Evolutionary conservation across 2,329 filamentous ascomycete genomes (phyloP), one percentile per base, ranked within the genome.

Genomic region (Cladosporium sp.): DNA sequence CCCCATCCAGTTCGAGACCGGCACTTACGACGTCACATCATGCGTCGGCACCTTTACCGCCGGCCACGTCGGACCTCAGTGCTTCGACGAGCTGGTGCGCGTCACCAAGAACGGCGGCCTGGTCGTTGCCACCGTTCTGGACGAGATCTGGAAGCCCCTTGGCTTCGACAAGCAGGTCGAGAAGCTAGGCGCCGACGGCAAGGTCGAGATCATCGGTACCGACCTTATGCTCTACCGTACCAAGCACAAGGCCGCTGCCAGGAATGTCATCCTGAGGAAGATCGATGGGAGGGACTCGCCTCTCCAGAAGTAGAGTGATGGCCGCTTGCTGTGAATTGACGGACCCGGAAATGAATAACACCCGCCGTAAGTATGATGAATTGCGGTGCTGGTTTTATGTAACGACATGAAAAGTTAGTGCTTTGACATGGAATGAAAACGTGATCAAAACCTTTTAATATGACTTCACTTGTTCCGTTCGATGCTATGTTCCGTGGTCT

Each of bases 1-100:
- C 43, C 67, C 62, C 1, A 66, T 81, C 12, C 58, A 67, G 3
- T 61, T 64, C 32, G 53, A 64, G 3, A 69, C 74, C 53, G 66
- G 66, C 8, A 64, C 63, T 2, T 80, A 79, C 55, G 77, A 79
- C 44, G 71, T 73, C 4, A 69, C 80, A 15, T 71, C 73, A 1
- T 82, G 79, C 64, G 72, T 75, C 19, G 79, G 79, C 20, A 80
- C 77, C 2, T 72, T 82, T 54, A 82, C 79, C 0, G 70, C 74
- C 47, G 77, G 76, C 9, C 78, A 82, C 54, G 73, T 82, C 30
- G 79, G 78, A 1, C 77, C 79, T 0, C 62, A 66, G 38, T 74
- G 74, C 3, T 57, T 82, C 36, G 61, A 67, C 18, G 78, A 81
- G 58, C 73, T 82, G 43, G 66, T 77, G 19, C 66, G 79, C 8